A percentile compares a stretch with the other conserved stretches of the same genome.
Conservation (phyloP, 2,329 filamentous ascomycete genomes). For the Leptographium wingfieldii region DNA sequence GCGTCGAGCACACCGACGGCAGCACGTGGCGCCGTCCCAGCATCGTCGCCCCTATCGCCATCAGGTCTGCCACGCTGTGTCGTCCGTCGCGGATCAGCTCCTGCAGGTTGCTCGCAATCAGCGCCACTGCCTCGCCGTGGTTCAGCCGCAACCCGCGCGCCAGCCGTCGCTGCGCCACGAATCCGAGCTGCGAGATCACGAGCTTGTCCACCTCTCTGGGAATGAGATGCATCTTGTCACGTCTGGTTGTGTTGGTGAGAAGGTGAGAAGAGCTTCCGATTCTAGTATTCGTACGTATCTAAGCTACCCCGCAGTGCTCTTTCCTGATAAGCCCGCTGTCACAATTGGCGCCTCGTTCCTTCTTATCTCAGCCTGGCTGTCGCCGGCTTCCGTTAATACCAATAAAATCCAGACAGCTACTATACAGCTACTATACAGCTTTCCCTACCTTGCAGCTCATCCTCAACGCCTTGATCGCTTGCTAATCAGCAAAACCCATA, state of each 20-base stretch:
- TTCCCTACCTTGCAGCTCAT: no score
- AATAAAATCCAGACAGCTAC: no score
- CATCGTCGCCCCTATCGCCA: conserved; percentile 83
- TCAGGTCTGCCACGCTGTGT: conserved; percentile 84
- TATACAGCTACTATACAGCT: no score
- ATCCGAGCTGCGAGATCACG: conserved; percentile 76
- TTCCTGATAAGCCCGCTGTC: no score
- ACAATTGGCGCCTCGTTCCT: neutral
- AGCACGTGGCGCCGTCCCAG: conserved; percentile 86
- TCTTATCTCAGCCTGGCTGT: neutral
- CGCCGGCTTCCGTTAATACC: neutral
- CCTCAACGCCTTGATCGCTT: no score
- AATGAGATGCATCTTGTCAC: conserved; percentile 21
- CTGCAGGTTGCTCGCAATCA: conserved; percentile 81
- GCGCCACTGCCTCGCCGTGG: conserved; percentile 71
- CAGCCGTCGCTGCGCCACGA: conserved; percentile 75
- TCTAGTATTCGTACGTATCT: no score
- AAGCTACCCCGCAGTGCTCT: no score
- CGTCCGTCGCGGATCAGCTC: conserved; percentile 96
- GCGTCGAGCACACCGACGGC: conserved; percentile 65
- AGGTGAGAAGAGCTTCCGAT: no score
- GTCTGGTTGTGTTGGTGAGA: no score
- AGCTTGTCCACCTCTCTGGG: conserved; percentile 70
- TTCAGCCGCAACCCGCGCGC: conserved; percentile 83
- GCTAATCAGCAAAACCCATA: no score